Evolutionary conservation across 768 basidiomycete species (phyloP), one percentile per base, ranked within the genome.

Genomic region (Phlebiopsis gigantea): DNA sequence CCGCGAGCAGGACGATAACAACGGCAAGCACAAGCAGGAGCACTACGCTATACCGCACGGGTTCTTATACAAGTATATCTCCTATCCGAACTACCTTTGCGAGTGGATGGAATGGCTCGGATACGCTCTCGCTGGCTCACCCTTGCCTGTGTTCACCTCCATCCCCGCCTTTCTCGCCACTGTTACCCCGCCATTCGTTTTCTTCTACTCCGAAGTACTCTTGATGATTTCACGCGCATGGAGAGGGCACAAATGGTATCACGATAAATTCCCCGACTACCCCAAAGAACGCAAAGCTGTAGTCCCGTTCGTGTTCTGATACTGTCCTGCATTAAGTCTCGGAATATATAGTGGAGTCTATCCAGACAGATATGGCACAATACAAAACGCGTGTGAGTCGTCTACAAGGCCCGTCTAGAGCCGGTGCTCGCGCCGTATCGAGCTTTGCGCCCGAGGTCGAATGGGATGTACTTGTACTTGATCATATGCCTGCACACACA

Each of bases 101-200:
- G 96, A 98, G 68, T 98, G 96, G 96, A 57, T 88, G 55, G 96
- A 98, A 71, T 98, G 95, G 94, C 62, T 83, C 9, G 93, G 90
- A 7, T 98, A 87, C 69, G 88, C 91, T 1, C 68, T 97, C 39
- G 89, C 90, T 5, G 81, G 90, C 3, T 73, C 81, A 5, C 82
- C 85, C 0, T 7, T 77, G 0, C 81, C 67, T 8, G 61, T 66
- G 8, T 51, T 71, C 65, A 57, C 65, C 46, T 67, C 72, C 17
- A 55, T 68, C 24, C 60, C 64, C 15, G 71, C 68, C 30, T 71
- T 71, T 56, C 55, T 69, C 22, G 77, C 79, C 12, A 68, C 73
- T 39, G 69, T 81, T 14, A 75, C 82, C 6, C 90, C 94, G 0
- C 90, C 93, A 1, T 93, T 84, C 78, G 72, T 92, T 25, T 98